Conservation (phyloP, 2,329 filamentous ascomycete genomes). For the Alternaria triticimaculans region DNA sequence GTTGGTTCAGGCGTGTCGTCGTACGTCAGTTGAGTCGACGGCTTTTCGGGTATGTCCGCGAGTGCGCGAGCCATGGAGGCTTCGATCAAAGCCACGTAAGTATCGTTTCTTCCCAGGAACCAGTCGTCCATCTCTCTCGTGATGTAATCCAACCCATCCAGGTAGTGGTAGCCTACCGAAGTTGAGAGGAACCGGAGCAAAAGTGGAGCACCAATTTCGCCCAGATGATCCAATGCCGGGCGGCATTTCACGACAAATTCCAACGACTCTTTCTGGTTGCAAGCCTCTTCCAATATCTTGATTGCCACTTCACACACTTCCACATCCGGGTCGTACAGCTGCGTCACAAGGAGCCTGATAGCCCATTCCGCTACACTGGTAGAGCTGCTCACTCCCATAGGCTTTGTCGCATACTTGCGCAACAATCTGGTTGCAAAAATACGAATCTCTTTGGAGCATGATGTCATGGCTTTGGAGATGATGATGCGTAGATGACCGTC, state of each 20-base stretch:
- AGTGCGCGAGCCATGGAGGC: conserved; percentile 92
- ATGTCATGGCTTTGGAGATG: conserved; percentile 90
- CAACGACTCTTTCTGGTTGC: conserved; percentile 86
- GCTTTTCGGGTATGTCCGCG: conserved; percentile 63
- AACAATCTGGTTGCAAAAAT: conserved; percentile 88
- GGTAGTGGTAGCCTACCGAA: conserved; percentile 95
- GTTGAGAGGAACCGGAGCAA: conserved; percentile 92
- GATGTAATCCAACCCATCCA: conserved; percentile 97
- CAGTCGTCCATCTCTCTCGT: conserved; percentile 99
- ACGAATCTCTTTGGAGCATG: conserved; percentile 86
- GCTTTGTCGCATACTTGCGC: conserved; percentile 79
- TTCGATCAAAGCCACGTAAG: conserved; percentile 93
- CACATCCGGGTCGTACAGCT: conserved; percentile 95
- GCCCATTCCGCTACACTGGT: conserved; percentile 89
- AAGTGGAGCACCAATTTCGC: conserved; percentile 93
- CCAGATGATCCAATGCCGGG: conserved; percentile 90
- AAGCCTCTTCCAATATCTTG: conserved; percentile 96
- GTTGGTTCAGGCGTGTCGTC: conserved; percentile 56
- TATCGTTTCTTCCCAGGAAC: conserved; percentile 96
- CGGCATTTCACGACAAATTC: conserved; percentile 97
- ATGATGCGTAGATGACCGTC: conserved; percentile 88
- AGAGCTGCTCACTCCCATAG: conserved; percentile 52
- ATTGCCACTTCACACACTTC: conserved; percentile 96
- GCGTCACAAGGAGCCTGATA: conserved; percentile 94
- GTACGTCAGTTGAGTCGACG: conserved; percentile 53